Conservation (phyloP, 192 early-diverging fungal species). For the Mortierella antarctica region DNA sequence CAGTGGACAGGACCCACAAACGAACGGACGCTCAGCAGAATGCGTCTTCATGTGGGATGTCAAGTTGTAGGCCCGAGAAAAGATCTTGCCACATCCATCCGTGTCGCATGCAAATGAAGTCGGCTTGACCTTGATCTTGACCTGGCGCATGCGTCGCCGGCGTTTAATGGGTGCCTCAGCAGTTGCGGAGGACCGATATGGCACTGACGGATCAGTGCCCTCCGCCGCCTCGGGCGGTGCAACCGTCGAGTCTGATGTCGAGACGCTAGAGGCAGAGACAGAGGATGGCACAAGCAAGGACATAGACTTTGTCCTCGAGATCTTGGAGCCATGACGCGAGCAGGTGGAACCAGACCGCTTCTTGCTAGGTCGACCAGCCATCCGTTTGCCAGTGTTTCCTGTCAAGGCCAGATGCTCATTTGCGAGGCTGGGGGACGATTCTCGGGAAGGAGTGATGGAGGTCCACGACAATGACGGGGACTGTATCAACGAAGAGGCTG, state of each 20-base stretch:
- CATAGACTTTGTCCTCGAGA: not conserved
- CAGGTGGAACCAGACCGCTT: not conserved
- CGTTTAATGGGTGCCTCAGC: not conserved
- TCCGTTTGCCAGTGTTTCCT: not conserved
- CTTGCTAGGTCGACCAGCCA: not conserved
- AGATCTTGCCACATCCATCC: slow-evolving; percentile 70
- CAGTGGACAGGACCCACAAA: slow-evolving; percentile 75
- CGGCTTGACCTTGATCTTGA: slow-evolving; percentile 37
- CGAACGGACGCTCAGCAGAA: slow-evolving; percentile 77
- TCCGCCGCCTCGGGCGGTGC: not conserved
- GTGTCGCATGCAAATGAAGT: slow-evolving; percentile 27
- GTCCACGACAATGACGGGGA: slow-evolving; percentile 24
- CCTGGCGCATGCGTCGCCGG: slow-evolving; percentile 24
- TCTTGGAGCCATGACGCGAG: not conserved
- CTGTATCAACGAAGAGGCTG: not conserved
- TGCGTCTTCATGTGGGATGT: slow-evolving; percentile 85
- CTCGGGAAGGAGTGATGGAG: slow-evolving; percentile 10
- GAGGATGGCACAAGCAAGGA: not conserved
- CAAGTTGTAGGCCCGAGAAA: slow-evolving; percentile 81
- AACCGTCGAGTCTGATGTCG: not conserved
- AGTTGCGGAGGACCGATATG: not conserved
- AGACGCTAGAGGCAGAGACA: not conserved
- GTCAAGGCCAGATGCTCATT: not conserved
- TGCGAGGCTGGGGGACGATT: not conserved
- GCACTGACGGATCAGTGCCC: not conserved